Conservation (phyloP, 495 filamentous ascomycete genomes). For the Penicillium mononematosum region DNA sequence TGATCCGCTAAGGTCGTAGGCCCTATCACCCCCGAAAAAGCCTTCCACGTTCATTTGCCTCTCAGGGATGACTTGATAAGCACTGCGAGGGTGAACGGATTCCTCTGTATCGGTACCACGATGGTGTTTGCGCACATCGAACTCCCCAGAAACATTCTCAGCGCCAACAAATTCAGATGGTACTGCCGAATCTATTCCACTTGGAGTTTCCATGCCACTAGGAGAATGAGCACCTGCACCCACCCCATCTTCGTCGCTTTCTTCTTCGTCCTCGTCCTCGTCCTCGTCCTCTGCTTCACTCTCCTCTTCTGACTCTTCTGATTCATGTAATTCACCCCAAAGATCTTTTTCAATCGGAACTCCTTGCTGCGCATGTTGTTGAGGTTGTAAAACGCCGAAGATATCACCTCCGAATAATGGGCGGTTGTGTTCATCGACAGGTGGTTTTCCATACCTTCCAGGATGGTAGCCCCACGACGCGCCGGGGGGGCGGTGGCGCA, state of each 20-base stretch:
- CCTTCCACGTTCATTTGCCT: constrained; percentile 77
- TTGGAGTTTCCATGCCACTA: constrained; percentile 76
- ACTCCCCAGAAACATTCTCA: constrained; percentile 78
- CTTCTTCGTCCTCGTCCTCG: constrained; percentile 73
- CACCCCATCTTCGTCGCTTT: constrained; percentile 63
- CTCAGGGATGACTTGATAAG: constrained; percentile 90
- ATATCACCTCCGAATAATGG: constrained; percentile 93
- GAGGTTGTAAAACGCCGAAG: constrained; percentile 75
- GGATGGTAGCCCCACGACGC: constrained; percentile 93
- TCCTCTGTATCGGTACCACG: constrained; percentile 90
- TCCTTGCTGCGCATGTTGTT: constrained; percentile 58
- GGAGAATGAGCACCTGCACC: constrained; percentile 69
- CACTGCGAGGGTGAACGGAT: constrained; percentile 64
- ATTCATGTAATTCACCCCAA: constrained; percentile 91
- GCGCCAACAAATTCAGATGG: constrained; percentile 72
- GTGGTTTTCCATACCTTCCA: constrained; percentile 94
- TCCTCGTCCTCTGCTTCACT: constrained; percentile 67
- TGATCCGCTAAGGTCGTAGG: constrained; percentile 73
- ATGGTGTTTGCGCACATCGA: constrained; percentile 85
- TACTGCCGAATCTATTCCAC: constrained; percentile 74
- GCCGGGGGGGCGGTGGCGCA: constrained; percentile 90
- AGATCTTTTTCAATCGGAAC: constrained; percentile 85
- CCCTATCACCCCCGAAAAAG: constrained; percentile 92
- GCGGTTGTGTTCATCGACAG: constrained; percentile 85
- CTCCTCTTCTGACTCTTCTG: constrained; percentile 77